Percentiles rank a stretch among this genome's conserved stretches.
phyloP scores from a whole-genome alignment of 768 basidiomycete genomes.

The Goffeauzyma gilvescens region DNA sequence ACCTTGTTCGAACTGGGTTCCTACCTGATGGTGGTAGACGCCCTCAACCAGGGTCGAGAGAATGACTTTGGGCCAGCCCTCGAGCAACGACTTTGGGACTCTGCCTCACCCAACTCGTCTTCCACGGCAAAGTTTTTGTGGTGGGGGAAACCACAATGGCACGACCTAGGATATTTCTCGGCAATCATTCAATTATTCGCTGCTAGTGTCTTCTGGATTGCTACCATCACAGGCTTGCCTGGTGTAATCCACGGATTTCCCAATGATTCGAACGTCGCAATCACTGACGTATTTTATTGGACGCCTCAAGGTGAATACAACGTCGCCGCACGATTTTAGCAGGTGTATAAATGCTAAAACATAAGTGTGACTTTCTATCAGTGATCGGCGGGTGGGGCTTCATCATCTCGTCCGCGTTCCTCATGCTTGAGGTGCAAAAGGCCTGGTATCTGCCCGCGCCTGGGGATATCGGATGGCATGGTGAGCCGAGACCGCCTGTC shows the following conservation, averaged over 20 bases:
- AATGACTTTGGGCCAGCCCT: constrained; percentile 16
- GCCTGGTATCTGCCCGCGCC: constrained; percentile 41
- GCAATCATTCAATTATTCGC: constrained; percentile 40
- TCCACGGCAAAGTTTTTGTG: not conserved
- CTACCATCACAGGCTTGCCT: constrained; percentile 35
- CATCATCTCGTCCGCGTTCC: constrained; percentile 36
- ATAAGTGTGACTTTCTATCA: constrained; percentile 2
- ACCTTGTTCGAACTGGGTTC: constrained; percentile 45
- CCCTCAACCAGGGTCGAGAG: constrained; percentile 24
- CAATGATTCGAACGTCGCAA: constrained; percentile 18
- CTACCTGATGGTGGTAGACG: constrained; percentile 41
- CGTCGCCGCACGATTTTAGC: too few relatives aligned
- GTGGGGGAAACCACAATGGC: constrained; percentile 24
- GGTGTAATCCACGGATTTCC: constrained; percentile 33
- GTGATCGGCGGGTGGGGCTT: constrained; percentile 46
- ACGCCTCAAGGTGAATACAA: constrained; percentile 37
- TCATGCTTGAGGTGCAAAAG: constrained; percentile 43
- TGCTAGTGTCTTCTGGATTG: constrained; percentile 48
- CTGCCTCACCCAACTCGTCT: constrained; percentile 7
- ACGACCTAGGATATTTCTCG: constrained; percentile 26
- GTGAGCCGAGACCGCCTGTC: constrained; percentile 33
- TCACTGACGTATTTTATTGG: constrained; percentile 42
- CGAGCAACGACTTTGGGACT: too few relatives aligned
- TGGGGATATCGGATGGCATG: constrained; percentile 40
- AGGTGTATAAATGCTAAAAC: not conserved